Conservation (phyloP, 371 early-diverging fungal genomes). For the Mucor mucedo region DNA sequence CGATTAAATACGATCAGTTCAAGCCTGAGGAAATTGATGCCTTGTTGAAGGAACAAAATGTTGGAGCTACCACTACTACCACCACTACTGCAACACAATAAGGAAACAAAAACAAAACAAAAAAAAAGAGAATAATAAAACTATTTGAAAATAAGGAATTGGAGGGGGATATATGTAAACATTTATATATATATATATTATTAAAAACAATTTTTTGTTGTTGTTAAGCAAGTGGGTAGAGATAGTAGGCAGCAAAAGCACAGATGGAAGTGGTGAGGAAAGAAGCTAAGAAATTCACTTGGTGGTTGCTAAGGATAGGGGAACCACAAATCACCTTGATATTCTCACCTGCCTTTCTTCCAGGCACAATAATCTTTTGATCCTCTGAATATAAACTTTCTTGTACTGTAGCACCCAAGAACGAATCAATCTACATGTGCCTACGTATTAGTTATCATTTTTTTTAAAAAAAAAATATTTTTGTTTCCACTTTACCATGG, state of each 20-base stretch:
- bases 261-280: slow-evolving; percentile 15
- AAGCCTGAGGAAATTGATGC: slow-evolving; percentile 77
- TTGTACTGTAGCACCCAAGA: slow-evolving; percentile 85
- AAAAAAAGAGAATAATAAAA: slow-evolving; percentile 2
- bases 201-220: background rate
- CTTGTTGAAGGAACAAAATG: slow-evolving; percentile 73
- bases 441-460: too few species aligned
- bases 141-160: too few species aligned
- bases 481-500: slow-evolving; percentile 55
- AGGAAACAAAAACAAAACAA: slow-evolving; percentile 10
- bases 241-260: slow-evolving; percentile 17
- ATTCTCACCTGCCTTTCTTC: slow-evolving; percentile 44
- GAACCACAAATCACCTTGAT: slow-evolving; percentile 63
- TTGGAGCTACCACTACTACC: slow-evolving; percentile 37
- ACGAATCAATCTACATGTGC: slow-evolving; percentile 70
- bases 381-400: slow-evolving; percentile 71
- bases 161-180: background rate
- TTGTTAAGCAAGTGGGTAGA: slow-evolving; percentile 20
- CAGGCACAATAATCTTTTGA: slow-evolving; percentile 56
- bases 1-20: slow-evolving; percentile 70
- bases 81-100: slow-evolving; percentile 7
- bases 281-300: slow-evolving; percentile 52
- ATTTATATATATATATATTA: background rate
- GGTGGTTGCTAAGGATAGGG: slow-evolving; percentile 80
- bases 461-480: background rate